Percentiles rank a stretch among this genome's conserved stretches.
Evolutionary conservation across 352 stramenopile species (phyloP).

Genomic region (Phytophthora chlamydospora): DNA sequence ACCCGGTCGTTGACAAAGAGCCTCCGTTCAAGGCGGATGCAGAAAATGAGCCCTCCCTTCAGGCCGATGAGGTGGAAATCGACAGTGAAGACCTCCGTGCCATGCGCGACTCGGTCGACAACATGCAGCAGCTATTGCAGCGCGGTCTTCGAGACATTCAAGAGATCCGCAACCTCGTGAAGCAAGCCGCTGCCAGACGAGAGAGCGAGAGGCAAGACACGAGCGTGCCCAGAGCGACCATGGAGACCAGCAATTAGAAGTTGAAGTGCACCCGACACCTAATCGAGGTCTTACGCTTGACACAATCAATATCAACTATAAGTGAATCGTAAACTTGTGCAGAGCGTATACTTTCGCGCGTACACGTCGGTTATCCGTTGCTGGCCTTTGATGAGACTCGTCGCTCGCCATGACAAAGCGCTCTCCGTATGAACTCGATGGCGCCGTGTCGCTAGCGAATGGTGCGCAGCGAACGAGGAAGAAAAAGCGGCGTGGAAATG

Average conservation of each 20-base stretch:
- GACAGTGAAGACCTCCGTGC: slow-evolving; percentile 21
- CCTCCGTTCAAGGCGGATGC: slow-evolving; percentile 1
- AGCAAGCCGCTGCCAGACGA: slow-evolving; percentile 13
- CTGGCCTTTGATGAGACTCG: not conserved
- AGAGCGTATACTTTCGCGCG: slow-evolving; percentile 6
- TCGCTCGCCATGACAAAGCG: slow-evolving; percentile 39
- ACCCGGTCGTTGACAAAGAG: slow-evolving; percentile 3
- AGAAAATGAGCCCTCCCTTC: slow-evolving; percentile 4
- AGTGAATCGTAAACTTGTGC: slow-evolving; percentile 16
- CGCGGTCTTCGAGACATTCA: slow-evolving; percentile 31
- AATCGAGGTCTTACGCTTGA: slow-evolving; percentile 6
- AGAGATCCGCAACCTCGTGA: slow-evolving; percentile 35
- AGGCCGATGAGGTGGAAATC: slow-evolving; percentile 20
- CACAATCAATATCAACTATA: slow-evolving; percentile 6
- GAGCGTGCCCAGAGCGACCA: not conserved
- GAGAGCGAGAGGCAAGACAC: slow-evolving; percentile 12
- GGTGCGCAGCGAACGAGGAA: slow-evolving; percentile 20
- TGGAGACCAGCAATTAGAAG: not conserved
- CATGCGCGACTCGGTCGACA: slow-evolving; percentile 35
- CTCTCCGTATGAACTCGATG: slow-evolving; percentile 46
- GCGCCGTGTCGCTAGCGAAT: slow-evolving; percentile 5
- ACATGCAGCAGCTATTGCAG: slow-evolving; percentile 39
- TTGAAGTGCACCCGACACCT: slow-evolving; percentile 11
- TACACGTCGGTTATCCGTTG: slow-evolving; percentile 16
- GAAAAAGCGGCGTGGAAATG: slow-evolving; percentile 29